Percentiles rank a stretch among this genome's conserved stretches.
Conservation (phyloP, 257 asterid genomes). For the Lithospermum erythrorhizon region DNA sequence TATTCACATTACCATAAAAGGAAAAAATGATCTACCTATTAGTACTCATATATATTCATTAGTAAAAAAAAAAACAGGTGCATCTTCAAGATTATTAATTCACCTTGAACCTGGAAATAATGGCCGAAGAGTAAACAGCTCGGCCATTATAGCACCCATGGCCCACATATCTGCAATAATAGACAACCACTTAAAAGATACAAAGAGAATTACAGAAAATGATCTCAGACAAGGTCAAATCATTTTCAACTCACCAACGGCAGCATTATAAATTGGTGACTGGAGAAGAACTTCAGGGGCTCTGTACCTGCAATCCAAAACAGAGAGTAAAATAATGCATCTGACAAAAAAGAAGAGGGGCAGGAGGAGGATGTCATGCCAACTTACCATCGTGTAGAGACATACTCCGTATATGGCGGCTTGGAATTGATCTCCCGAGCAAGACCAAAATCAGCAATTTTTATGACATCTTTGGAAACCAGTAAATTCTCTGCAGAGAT, state of each 20-base stretch:
- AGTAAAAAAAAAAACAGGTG: neutral
- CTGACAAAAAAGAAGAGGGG: neutral
- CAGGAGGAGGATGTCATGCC: constrained; percentile 4
- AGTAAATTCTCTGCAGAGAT: constrained; percentile 68
- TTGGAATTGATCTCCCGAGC: constrained; percentile 86
- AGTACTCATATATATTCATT: neutral
- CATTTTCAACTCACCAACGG: constrained; percentile 62
- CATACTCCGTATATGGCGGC: constrained; percentile 94
- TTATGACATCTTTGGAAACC: constrained; percentile 67
- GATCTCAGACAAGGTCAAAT: constrained; percentile 3
- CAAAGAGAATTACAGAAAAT: neutral
- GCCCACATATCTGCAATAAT: constrained; percentile 83
- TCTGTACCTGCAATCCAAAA: constrained; percentile 61
- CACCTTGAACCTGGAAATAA: constrained; percentile 93
- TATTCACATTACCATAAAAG: neutral
- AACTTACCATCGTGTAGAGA: constrained; percentile 93
- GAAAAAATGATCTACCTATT: neutral
- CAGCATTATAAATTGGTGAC: constrained; percentile 69
- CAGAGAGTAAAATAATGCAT: neutral
- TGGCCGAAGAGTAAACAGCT: constrained; percentile 72
- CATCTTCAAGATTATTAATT: neutral
- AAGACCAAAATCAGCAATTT: constrained; percentile 94
- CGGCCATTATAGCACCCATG: constrained; percentile 98
- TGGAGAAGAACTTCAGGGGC: constrained; percentile 98
- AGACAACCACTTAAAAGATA: neutral